A percentile compares a stretch with the other conserved stretches of the same genome.
These are phyloP conservation scores for Kandelia obovata DNA, from an alignment of 345 rosid species.

Conservation along the genomic window DNA sequence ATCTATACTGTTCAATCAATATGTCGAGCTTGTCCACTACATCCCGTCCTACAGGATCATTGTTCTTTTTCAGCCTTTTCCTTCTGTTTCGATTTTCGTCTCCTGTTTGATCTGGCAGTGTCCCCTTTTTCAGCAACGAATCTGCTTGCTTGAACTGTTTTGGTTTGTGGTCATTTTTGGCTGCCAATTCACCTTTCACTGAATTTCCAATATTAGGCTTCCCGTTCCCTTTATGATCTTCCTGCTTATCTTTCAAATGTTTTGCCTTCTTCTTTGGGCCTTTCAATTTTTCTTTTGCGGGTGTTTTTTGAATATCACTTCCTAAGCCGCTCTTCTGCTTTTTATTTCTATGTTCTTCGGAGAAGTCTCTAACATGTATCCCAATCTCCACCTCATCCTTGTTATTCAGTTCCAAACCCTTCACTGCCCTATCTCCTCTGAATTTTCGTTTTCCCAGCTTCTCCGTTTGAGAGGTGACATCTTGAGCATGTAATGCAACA, in stretches of 20 bases:
- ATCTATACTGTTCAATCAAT: constrained; percentile 60
- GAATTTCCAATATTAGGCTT: constrained; percentile 22
- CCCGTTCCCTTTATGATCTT: constrained; percentile 9
- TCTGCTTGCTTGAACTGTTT: constrained; percentile 25
- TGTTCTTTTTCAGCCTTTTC: constrained; percentile 46
- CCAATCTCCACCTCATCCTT: constrained; percentile 22
- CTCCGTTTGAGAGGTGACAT: constrained; percentile 13
- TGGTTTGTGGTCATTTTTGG: constrained; percentile 8
- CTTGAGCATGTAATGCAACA: background rate
- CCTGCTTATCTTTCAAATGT: constrained; percentile 28
- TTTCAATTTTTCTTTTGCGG: constrained; percentile 19
- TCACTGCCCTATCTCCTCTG: constrained; percentile 26
- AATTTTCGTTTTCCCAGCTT: constrained; percentile 44
- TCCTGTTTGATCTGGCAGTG: constrained; percentile 30
- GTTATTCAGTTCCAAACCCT: constrained; percentile 16
- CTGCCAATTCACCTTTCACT: constrained; percentile 20
- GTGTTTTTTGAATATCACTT: constrained; percentile 23
- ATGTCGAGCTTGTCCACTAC: constrained; percentile 60
- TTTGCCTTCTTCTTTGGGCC: constrained; percentile 12
- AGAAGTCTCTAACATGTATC: constrained; percentile 14
- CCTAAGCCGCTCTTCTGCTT: constrained; percentile 33
- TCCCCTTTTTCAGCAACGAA: constrained; percentile 37
- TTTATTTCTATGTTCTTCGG: constrained; percentile 15
- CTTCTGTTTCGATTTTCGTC: constrained; percentile 26
- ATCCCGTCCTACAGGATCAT: constrained; percentile 44